Base-by-base conservation (phyloP, 805 yeast species). In the Suhomyces tanzawaensis region DNA sequence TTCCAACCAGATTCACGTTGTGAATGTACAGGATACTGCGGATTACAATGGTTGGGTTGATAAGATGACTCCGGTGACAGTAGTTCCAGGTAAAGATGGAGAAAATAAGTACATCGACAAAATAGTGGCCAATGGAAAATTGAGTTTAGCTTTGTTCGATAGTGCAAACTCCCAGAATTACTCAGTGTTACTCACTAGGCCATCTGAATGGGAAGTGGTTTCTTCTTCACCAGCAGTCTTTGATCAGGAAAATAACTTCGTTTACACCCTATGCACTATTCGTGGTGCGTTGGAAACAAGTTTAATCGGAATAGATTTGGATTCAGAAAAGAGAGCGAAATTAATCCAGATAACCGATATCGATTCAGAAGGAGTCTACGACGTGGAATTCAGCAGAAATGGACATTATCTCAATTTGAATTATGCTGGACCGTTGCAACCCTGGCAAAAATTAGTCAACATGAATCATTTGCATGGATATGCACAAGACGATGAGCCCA, bases 41-140 rank as follows among this genome's bases (percentile, higher is more conserved):
- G 47, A 40, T 26, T 55, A 41, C 29, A 31, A 38, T 21, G 59
- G 60, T 1, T 57, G 61, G 61, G 38, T 57, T 3, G 59, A 53
- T 24, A 52, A 53, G 32, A 25, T 49, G 6, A 26, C 42, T 11
- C 48, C 47, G 4, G 29, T 55, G 3, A 42, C 44, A 3, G 11
- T 46, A 3, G 35, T 51, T 7, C 39, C 38, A 14, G n/a, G 25
- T 14, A 33, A 40, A 3, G 37, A 35, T 8, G 34, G 34, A 3
- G 29, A 29, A n/a, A 27, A 29, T 8, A 32, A 29, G 32, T 57
- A 57, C 29, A 37, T 55, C 17, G 60, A 57, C 19, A 49, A 48
- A 13, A 52, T 57, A 2, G 57, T 57, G 7, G 52, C 42, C 12
- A 40, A 52, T 19, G 41, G 33, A 11, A 15, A 36, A 4, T 45